Evolutionary conservation across 306 rosid genomes (phyloP).

Genomic region (Acacia crassicarpa): DNA sequence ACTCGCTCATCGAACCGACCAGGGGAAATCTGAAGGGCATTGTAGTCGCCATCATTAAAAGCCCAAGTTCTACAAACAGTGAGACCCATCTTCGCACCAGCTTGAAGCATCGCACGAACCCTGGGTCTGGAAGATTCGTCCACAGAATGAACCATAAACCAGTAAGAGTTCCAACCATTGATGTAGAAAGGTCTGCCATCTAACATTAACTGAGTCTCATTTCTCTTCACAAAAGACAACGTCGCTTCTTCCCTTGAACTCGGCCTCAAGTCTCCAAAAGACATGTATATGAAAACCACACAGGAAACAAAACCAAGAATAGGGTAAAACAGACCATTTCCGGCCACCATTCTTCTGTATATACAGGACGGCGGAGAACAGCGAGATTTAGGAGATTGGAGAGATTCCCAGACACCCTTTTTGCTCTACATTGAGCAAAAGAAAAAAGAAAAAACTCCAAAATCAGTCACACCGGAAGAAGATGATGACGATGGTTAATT

Average conservation of each 20-base stretch:
- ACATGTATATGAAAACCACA: slow-evolving; percentile 73
- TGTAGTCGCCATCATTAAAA: slow-evolving; percentile 85
- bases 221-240: slow-evolving; percentile 72
- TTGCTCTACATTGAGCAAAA: slow-evolving; percentile 26
- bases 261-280: slow-evolving; percentile 68
- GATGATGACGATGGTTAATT: slow-evolving; percentile 38
- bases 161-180: slow-evolving; percentile 98
- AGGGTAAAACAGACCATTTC: slow-evolving; percentile 77
- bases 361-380: slow-evolving; percentile 23
- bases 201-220: slow-evolving; percentile 72
- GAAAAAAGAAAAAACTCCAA: not conserved
- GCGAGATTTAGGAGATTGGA: slow-evolving; percentile 37
- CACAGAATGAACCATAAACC: slow-evolving; percentile 92
- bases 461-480: slow-evolving; percentile 32
- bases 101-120: slow-evolving; percentile 64
- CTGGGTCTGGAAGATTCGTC: slow-evolving; percentile 62
- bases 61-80: slow-evolving; percentile 99
- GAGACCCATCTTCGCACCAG: slow-evolving; percentile 88
- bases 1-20: slow-evolving; percentile 82
- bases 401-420: slow-evolving; percentile 42
- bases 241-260: slow-evolving; percentile 39
- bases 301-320: slow-evolving; percentile 71
- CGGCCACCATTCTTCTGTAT: slow-evolving; percentile 52
- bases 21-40: slow-evolving; percentile 92
- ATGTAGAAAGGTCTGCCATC: slow-evolving; percentile 78